Evolutionary conservation across 306 rosid species (phyloP), one percentile per base, ranked within the genome.

Genomic region (Lathyrus oleraceus): DNA sequence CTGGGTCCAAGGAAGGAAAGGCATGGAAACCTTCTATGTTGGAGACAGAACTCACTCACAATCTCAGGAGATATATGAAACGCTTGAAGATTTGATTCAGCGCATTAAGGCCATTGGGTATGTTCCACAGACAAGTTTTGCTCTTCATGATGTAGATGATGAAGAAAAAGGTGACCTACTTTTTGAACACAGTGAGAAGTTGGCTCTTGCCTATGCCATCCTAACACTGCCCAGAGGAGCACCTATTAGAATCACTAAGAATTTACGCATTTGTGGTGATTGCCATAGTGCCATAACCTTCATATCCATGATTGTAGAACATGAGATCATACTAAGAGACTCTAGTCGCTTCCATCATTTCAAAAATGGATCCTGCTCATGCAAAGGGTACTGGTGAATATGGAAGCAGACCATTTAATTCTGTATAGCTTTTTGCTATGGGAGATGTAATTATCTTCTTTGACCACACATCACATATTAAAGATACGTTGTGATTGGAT

Each of bases 321-420:
- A 83, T 73, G 96, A 89, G 74, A 86, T 89, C 86, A 85, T 92
- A 74, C 73, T 92, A 49, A 83, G 98, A 83, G 96, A 92, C 61
- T 85, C 98, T 2, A 87, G 88, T 69, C 96, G 95, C 32, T 92
- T 92, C 79, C 98, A 92, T 83, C 98, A 89, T 92, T 89, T 89
- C 76, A 83, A 77, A 81, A 86, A 87, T 0, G 96, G 96, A 57
- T 87, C 86, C 10, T 92, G 95, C 77, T 81, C 96, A 2, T 92
- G 96, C 78, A 78, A 74, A 77, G 90, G 88, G 68, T 92, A 87
- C 78, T 92, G 95, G 96, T 89, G 87, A 89, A 52, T 8, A 42
- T 5, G 68, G 14, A 48, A 43, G 15, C 61, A 52, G 65, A 38
- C 67, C 64, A 30, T 65, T 64, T 38, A 59, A 52, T 58, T 67